These are phyloP conservation scores for Trichomonascus vanleenenianus DNA, from an alignment of 805 yeast genomes.

Conservation along the genomic window DNA sequence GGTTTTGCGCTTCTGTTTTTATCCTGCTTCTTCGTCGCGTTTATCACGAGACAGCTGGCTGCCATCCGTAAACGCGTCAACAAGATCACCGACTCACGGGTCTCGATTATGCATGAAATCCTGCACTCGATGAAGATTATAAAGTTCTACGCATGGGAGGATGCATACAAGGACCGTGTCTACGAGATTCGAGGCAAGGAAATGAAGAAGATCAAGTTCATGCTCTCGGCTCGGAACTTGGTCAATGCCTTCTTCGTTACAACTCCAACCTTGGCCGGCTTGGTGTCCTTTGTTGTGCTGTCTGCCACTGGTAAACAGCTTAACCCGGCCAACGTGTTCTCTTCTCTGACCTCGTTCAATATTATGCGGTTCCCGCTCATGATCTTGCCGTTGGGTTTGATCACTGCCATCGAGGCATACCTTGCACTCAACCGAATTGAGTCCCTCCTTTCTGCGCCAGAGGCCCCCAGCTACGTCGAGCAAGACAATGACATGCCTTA, in stretches of 20 bases:
- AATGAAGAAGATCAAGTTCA: constrained; percentile 48
- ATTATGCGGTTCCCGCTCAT: constrained; percentile 51
- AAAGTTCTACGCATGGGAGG: constrained; percentile 85
- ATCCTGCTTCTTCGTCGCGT: constrained; percentile 35
- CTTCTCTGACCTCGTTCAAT: constrained; percentile 65
- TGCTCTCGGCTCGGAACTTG: constrained; percentile 59
- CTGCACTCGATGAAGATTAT: constrained; percentile 71
- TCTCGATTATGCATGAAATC: constrained; percentile 68
- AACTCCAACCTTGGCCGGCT: constrained; percentile 63
- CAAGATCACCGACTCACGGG: constrained; percentile 66
- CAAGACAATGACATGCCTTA: constrained; percentile 27
- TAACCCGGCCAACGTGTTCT: constrained; percentile 57
- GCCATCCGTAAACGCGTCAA: constrained; percentile 50
- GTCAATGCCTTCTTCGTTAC: constrained; percentile 59
- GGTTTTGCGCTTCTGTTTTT: constrained; percentile 50
- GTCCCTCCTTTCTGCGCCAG: constrained; percentile 40
- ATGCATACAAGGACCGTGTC: constrained; percentile 57
- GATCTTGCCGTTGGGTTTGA: constrained; percentile 57
- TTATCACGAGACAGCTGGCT: constrained; percentile 45
- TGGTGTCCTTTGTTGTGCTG: constrained; percentile 46
- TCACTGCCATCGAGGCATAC: constrained; percentile 55
- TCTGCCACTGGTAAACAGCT: constrained; percentile 36
- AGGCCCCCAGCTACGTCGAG: constrained; percentile 28
- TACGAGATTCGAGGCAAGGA: constrained; percentile 52
- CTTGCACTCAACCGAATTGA: constrained; percentile 51